Evolutionary conservation across 75 land plant genomes (phyloP).

Genomic region (Chamaecyparis obtusa): DNA sequence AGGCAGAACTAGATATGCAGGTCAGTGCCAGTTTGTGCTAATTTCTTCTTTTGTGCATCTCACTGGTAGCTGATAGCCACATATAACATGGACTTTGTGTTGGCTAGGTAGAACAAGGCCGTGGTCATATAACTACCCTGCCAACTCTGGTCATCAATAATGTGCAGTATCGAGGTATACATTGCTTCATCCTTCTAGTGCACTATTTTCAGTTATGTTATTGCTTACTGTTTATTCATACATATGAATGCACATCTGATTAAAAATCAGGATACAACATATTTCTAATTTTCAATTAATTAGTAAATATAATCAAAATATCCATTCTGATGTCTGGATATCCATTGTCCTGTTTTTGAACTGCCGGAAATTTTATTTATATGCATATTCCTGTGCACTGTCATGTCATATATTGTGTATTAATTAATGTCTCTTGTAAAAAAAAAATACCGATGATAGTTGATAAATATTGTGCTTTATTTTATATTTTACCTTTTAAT

Average conservation of each 20-base stretch:
- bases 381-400: background rate
- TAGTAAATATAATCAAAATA: too few species aligned
- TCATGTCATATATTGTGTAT: background rate
- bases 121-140: slow-evolving; percentile 59
- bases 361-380: background rate
- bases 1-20: background rate
- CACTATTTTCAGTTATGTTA: background rate
- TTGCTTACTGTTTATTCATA: too few species aligned
- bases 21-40: background rate
- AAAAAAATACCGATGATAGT: background rate
- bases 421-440: background rate
- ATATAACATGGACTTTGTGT: background rate
- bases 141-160: slow-evolving; percentile 50
- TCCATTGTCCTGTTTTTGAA: background rate
- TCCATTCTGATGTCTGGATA: too few species aligned
- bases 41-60: background rate
- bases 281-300: too few species aligned
- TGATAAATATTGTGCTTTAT: too few species aligned
- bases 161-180: slow-evolving; percentile 28
- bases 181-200: background rate
- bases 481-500: background rate
- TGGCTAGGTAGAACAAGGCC: slow-evolving; percentile 44
- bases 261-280: too few species aligned
- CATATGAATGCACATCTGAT: too few species aligned
- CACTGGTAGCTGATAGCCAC: background rate